Evolutionary conservation across 805 yeast species (phyloP).

Genomic region (Saccharomycopsis fibuligera): DNA sequence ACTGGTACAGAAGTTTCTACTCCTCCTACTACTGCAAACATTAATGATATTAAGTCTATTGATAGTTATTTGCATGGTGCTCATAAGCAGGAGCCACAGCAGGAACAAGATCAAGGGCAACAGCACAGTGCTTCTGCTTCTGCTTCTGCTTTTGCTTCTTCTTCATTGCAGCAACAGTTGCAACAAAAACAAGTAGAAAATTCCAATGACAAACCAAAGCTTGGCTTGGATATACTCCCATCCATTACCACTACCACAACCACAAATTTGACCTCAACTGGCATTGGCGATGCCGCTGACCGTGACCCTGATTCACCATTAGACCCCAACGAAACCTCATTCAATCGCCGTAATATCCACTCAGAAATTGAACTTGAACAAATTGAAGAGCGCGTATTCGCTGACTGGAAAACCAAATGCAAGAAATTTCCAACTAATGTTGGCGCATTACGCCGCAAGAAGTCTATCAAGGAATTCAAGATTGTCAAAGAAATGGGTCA

Average conservation of each 20-base stretch:
- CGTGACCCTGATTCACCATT: background rate
- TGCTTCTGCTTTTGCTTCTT: background rate
- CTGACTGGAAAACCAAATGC: conserved; percentile 32
- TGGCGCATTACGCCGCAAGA: conserved; percentile 66
- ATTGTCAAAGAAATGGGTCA: conserved; percentile 80
- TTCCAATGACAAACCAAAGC: background rate
- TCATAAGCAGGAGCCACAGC: background rate
- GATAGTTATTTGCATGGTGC: background rate
- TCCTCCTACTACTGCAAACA: conserved; percentile 9
- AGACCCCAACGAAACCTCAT: background rate
- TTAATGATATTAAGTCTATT: background rate
- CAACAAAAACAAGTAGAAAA: background rate
- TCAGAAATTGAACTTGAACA: conserved; percentile 39
- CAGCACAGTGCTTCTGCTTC: background rate
- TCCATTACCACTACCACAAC: background rate
- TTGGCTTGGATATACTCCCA: no score
- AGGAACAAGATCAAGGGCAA: background rate
- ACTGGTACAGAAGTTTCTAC: conserved; percentile 4
- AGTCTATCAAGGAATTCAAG: conserved; percentile 63
- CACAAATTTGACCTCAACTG: background rate
- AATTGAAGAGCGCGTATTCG: conserved; percentile 41
- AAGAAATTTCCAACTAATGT: conserved; percentile 36
- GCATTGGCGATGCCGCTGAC: background rate
- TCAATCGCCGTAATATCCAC: conserved; percentile 19
- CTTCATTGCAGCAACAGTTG: no score